Evolutionary conservation across 177 flowering plant genomes (phyloP), one percentile per base, ranked within the genome.

Genomic region (Telopea speciosissima): DNA sequence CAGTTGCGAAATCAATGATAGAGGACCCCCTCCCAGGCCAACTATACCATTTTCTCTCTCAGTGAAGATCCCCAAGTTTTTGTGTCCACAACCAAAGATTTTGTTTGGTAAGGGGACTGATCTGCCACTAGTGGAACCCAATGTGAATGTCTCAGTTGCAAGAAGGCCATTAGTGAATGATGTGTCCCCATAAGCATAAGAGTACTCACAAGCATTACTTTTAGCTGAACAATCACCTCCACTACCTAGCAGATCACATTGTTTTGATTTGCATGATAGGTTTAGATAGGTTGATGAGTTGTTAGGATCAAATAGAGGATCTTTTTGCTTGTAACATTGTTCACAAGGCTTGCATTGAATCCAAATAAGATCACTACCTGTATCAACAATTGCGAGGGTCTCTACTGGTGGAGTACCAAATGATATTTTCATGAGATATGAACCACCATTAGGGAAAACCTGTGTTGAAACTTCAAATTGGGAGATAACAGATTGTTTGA

Each of bases 51-150:
- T n/a, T n/a, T n/a, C n/a, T n/a, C n/a, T n/a, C n/a, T n/a, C n/a
- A n/a, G n/a, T n/a, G n/a, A n/a, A n/a, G n/a, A n/a, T n/a, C n/a
- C n/a, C n/a, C n/a, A n/a, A n/a, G n/a, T n/a, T n/a, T n/a, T n/a
- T n/a, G n/a, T n/a, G n/a, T 8, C 85, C 88, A 62, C 90, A 87
- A 0, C 90, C 90, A 67, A 85, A 76, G 1, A 67, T 65, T 0
- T 77, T 23, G 0, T 56, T 66, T 0, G 71, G 81, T 8, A 81
- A 24, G 0, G 72, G 8, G 16, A 68, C n/a, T n/a, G n/a, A n/a
- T n/a, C n/a, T n/a, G n/a, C n/a, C n/a, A n/a, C n/a, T n/a, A n/a
- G n/a, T n/a, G 19, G 83, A 67, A 10, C 63, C 76, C 17, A 76
- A 44, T 1, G 76, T 68, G 74, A 86, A 9, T 0, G 76, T 81